Conservation (phyloP, 2,329 filamentous ascomycete species). For the Botrytis sinoallii region DNA sequence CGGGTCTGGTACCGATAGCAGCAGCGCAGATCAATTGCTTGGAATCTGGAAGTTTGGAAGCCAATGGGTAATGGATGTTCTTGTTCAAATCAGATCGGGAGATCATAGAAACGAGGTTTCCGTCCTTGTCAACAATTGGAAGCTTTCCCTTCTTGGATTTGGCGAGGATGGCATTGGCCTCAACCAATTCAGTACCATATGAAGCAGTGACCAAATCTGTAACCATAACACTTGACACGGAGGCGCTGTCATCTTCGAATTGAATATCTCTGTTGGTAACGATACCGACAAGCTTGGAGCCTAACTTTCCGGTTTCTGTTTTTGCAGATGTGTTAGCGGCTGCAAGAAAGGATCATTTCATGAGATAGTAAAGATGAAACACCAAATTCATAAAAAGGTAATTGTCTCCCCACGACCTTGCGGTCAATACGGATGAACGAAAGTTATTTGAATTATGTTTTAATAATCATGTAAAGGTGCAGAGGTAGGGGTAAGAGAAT, state of each 20-base stretch:
- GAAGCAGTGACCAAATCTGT: conserved; percentile 88
- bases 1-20: conserved; percentile 89
- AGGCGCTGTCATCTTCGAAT: conserved; percentile 73
- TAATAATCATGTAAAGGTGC: conserved; percentile 68
- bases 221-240: conserved; percentile 90
- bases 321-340: conserved; percentile 40
- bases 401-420: conserved; percentile 78
- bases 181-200: conserved; percentile 74
- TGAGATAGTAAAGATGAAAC: conserved; percentile 21
- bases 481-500: conserved; percentile 31
- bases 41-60: conserved; percentile 92
- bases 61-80: conserved; percentile 94
- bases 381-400: conserved; percentile 47
- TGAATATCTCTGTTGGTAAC: conserved; percentile 98
- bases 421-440: conserved; percentile 99
- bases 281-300: conserved; percentile 94
- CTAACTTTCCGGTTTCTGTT: conserved; percentile 83
- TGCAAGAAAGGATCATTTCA: neutral
- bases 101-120: conserved; percentile 88
- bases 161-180: conserved; percentile 90
- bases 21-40: conserved; percentile 97
- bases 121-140: conserved; percentile 79
- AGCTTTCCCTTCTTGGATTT: conserved; percentile 99
- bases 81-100: conserved; percentile 96
- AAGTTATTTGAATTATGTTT: conserved; percentile 82